Evolutionary conservation across 441 rosid genomes (phyloP).

Genomic region (Kokia cookei): DNA sequence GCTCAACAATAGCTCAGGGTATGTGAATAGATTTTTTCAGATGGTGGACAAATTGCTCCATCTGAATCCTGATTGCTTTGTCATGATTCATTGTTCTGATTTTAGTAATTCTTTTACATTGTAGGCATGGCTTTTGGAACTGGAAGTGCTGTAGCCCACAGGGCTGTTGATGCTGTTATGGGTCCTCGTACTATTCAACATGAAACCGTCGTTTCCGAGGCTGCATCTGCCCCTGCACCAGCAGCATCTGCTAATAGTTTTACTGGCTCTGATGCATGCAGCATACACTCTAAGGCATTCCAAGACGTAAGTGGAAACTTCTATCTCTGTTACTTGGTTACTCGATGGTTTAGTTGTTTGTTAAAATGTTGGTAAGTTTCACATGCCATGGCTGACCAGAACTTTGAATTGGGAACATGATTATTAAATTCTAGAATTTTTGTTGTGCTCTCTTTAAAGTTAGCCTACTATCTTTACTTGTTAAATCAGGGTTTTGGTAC

Average conservation of each 20-base stretch:
- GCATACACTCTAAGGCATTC: conserved; percentile 85
- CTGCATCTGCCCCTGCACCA: conserved; percentile 39
- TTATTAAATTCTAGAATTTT: neutral
- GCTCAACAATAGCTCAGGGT: conserved; percentile 98
- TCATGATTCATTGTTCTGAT: neutral
- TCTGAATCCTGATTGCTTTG: neutral
- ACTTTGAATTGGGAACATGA: neutral
- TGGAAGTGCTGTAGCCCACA: conserved; percentile 94
- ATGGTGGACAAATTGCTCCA: neutral
- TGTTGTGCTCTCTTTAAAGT: no score
- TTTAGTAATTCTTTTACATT: neutral
- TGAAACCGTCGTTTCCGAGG: conserved; percentile 56
- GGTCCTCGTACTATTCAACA: conserved; percentile 93
- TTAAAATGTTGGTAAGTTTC: neutral
- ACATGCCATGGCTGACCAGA: neutral
- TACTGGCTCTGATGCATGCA: conserved; percentile 59
- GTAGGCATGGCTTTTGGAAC: conserved; percentile 94
- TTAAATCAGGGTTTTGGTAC: neutral
- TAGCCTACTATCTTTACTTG: no score
- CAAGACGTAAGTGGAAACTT: conserved; percentile 54
- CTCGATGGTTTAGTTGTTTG: neutral
- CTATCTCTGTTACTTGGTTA: neutral
- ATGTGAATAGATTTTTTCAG: conserved; percentile 12
- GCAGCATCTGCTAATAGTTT: conserved; percentile 35
- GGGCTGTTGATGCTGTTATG: conserved; percentile 91